Evolutionary conservation across 352 stramenopile genomes (phyloP).

Genomic region (Phytophthora macrochlamydospora): DNA sequence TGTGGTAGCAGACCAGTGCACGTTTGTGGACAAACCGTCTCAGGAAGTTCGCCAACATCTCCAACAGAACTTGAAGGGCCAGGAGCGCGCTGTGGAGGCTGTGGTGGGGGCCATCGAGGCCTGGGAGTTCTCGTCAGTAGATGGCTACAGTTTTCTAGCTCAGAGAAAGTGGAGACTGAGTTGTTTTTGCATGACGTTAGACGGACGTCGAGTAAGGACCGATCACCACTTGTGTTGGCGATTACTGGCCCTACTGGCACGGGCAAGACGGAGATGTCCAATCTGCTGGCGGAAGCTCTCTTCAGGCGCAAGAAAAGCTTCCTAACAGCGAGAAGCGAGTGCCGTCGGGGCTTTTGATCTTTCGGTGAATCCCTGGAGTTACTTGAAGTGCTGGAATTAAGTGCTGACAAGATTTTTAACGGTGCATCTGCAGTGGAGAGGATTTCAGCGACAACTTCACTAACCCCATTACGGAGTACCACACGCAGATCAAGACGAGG

Average conservation of each 20-base stretch:
- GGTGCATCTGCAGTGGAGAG: conserved; percentile 52
- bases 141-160: neutral
- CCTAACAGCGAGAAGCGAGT: conserved; percentile 71
- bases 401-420: neutral
- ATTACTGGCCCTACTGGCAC: conserved; percentile 90
- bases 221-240: conserved; percentile 82
- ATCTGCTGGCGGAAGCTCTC: conserved; percentile 80
- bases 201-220: conserved; percentile 56
- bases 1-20: conserved; percentile 61
- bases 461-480: conserved; percentile 83
- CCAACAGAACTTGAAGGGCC: conserved; percentile 60
- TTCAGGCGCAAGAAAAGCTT: conserved; percentile 84
- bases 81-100: conserved; percentile 66
- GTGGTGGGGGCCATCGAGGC: conserved; percentile 76
- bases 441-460: conserved; percentile 87
- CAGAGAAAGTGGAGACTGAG: neutral
- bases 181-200: conserved; percentile 26
- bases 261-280: conserved; percentile 92
- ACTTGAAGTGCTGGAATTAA: conserved; percentile 7
- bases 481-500: conserved; percentile 85
- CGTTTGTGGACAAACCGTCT: conserved; percentile 73
- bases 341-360: conserved; percentile 76
- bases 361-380: conserved; percentile 47
- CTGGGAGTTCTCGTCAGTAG: conserved; percentile 82
- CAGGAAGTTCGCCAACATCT: conserved; percentile 58